Evolutionary conservation across 2,329 filamentous ascomycete genomes (phyloP).

Genomic region (Alternaria ethzedia): DNA sequence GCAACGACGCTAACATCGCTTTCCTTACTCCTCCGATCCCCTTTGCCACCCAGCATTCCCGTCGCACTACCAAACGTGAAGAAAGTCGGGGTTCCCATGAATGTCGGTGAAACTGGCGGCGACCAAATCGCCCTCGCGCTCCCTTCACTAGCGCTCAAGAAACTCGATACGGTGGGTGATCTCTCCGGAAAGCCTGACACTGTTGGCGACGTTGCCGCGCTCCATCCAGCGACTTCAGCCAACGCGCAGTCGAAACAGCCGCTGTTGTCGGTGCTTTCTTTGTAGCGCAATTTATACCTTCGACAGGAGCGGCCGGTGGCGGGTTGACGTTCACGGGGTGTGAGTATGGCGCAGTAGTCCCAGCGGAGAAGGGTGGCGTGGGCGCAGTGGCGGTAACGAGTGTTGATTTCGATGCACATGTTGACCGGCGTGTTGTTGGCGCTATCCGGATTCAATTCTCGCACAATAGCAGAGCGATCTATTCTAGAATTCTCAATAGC

Average conservation of each 20-base stretch:
- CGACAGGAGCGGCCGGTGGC: constrained; percentile 12
- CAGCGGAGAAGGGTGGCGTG: constrained; percentile 15
- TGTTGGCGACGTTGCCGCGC: not conserved
- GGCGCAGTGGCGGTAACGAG: constrained; percentile 14
- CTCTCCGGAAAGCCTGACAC: not conserved
- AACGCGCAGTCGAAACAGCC: not conserved
- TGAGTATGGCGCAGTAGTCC: constrained; percentile 21
- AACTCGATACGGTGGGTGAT: not conserved
- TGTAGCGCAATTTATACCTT: constrained; percentile 12
- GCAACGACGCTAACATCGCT: not conserved
- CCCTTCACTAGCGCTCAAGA: not conserved
- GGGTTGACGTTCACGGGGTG: not conserved
- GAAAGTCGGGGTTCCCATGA: not conserved
- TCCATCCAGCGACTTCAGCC: not conserved
- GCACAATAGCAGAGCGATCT: not conserved
- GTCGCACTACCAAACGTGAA: not conserved
- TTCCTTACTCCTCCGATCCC: not conserved
- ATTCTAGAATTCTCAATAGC: not conserved
- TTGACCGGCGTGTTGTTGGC: not conserved
- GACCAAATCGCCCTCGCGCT: not conserved
- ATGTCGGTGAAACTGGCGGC: not conserved
- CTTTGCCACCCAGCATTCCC: not conserved
- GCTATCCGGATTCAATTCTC: not conserved
- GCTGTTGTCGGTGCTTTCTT: not conserved
- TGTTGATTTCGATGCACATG: constrained; percentile 21